Evolutionary conservation across 306 rosid species (phyloP), one percentile per base, ranked within the genome.

Genomic region (Fagus crenata): DNA sequence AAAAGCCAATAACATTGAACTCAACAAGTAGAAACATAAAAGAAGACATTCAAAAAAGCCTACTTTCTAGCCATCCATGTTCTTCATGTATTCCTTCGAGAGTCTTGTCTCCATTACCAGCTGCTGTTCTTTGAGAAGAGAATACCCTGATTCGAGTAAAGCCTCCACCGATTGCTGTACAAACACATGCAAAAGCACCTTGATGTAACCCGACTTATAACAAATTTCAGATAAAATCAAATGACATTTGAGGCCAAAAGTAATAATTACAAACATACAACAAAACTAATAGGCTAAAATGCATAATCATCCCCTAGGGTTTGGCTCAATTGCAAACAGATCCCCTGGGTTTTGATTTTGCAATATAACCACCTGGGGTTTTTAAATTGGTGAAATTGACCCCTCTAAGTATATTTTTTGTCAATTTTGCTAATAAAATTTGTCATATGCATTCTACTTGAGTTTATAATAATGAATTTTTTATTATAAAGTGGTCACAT

Each of bases 1-100:
- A 75, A 42, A 56, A 74, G 68, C 31, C 54, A 55, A 71, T 54
- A 36, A 55, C 28, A 36, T 33, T 36, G 35, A 7, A 74, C 55
- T 51, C n/a, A 56, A 15, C 73, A 15, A 40, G 8, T 58, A 64
- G 72, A 67, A 49, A 28, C 59, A n/a, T 39, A 43, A 17, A 1
- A 4, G 46, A 73, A 46, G 73, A 59, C 58, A 67, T 54, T 35
- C 75, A 69, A 71, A 15, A 69, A 71, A 72, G 64, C 35, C 67
- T 68, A 77, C 72, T 51, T 74, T 75, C 83, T 84, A 89, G 81
- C 89, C 94, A 60, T 76, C 92, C 46, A 92, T 82, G 87, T 94
- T 92, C 89, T 94, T 94, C 98, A 92, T 89, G 87, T 94, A 94
- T 84, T 89, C 98, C 90, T 92, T 94, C 53, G 97, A 94, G 78